phyloP scores from a whole-genome alignment of 2,329 filamentous ascomycete genomes.

The Gaeumannomyces tritici region DNA sequence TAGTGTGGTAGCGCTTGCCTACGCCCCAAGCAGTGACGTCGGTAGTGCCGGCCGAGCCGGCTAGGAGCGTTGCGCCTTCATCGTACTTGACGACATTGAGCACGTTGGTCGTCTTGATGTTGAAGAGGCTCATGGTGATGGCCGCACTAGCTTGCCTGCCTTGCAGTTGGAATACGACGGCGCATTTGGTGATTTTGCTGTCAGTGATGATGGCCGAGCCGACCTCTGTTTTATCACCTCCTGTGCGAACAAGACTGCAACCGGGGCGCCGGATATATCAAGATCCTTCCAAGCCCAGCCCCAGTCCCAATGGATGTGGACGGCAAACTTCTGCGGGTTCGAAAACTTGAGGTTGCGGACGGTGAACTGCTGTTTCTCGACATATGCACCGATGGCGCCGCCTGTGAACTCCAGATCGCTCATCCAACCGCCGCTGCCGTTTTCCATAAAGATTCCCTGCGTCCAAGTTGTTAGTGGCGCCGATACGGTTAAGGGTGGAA shows the following conservation, averaged over 20 bases:
- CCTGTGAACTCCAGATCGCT: constrained; percentile 37
- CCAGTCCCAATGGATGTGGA: constrained; percentile 7
- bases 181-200: constrained; percentile 6
- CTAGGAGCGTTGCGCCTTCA: constrained; percentile 34
- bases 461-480: constrained; percentile 59
- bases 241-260: constrained; percentile 54
- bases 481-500: no score
- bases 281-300: constrained; percentile 7
- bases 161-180: constrained; percentile 4
- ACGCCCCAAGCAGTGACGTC: constrained; percentile 33
- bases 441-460: constrained; percentile 6
- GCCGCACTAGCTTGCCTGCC: constrained; percentile 18
- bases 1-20: constrained; percentile 4
- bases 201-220: constrained; percentile 7
- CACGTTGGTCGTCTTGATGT: constrained; percentile 30
- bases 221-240: constrained; percentile 6
- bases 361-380: constrained; percentile 10
- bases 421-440: constrained; percentile 5
- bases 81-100: constrained; percentile 30
- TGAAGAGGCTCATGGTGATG: constrained; percentile 36
- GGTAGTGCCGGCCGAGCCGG: constrained; percentile 26
- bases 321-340: constrained; percentile 26
- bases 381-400: constrained; percentile 42
- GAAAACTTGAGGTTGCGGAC: constrained; percentile 40
- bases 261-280: constrained; percentile 53